Evolutionary conservation across 2,329 filamentous ascomycete genomes (phyloP), one percentile per base, ranked within the genome.

Genomic region (Neocucurbitaria cava): DNA sequence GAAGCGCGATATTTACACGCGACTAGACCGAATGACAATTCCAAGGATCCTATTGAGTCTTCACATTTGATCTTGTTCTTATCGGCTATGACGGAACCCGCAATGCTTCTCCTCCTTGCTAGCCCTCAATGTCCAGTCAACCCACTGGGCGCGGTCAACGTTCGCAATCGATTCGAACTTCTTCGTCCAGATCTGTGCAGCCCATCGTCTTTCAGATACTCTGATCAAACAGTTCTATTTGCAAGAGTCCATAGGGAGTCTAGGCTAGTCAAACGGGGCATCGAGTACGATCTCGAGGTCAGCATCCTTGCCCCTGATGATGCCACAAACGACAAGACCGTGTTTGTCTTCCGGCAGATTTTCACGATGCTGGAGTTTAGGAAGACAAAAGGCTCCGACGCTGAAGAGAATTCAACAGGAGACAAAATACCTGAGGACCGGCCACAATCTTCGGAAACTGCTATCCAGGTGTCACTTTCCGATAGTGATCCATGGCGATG

Each of bases 301-400:
- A 48, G 15, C 26, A 26, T 43, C 13, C 24, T 33, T 21, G n/a
- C 44, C 18, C 44, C 48, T 2, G 35, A 18, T 23, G 24, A 31
- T 5, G 38, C 15, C 23, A 30, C 13, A 4, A 30, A 40, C 35
- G 26, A 35, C 3, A 24, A n/a, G 3, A 21, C 30, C 15, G 31
- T 38, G 24, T 26, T 31, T 21, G 35, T 56, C 20, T 56, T 52
- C 21, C 53, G 53, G 26, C 53, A 56, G 18, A 38, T 44, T 10
- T 56, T 52, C 28, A 56, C 35, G 21, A 56, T 52, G 53, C 20
- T 56, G 28, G 53, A 56, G 18, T 41, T 52, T n/a, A 38, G 45
- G 13, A 46, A 49, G 36, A 24, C 20, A 13, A 17, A 35, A 21
- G 5, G 15, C 15, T 24, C 30, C 9, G n/a, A 30, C 9, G 24